phyloP scores from a whole-genome alignment of 768 basidiomycete species.

The Tricholoma saponaceum region DNA sequence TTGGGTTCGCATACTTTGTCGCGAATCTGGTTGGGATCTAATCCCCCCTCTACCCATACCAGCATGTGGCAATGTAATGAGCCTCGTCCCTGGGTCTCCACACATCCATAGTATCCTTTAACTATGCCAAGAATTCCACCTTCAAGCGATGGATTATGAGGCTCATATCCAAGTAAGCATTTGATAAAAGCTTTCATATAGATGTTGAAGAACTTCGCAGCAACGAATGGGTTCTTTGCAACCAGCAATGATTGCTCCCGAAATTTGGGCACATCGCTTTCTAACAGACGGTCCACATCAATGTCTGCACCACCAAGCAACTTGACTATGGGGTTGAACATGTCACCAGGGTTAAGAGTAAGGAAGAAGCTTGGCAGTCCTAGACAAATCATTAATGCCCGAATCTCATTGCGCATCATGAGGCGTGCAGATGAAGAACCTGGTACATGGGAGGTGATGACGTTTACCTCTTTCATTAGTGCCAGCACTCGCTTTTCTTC shows the following conservation, averaged over 20 bases:
- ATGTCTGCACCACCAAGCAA: constrained; percentile 32
- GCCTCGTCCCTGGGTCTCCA: constrained; percentile 32
- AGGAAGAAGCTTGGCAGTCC: constrained; percentile 39
- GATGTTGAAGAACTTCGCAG: constrained; percentile 28
- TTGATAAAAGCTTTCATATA: constrained; percentile 25
- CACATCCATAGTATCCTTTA: constrained; percentile 25
- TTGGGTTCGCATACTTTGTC: constrained; percentile 1
- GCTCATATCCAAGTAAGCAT: constrained; percentile 19
- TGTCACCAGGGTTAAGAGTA: constrained; percentile 41
- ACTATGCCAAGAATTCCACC: constrained; percentile 24
- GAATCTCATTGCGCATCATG: constrained; percentile 33
- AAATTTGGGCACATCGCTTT: constrained; percentile 21
- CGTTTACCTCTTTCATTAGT: constrained; percentile 18
- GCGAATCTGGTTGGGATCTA: constrained; percentile 27
- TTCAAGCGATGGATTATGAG: neutral
- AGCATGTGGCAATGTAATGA: constrained; percentile 35
- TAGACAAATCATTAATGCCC: constrained; percentile 25
- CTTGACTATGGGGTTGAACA: constrained; percentile 35
- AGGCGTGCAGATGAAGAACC: constrained; percentile 27
- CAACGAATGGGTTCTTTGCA: constrained; percentile 24
- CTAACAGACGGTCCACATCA: constrained; percentile 26
- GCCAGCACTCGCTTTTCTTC: constrained; percentile 25
- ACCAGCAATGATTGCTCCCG: constrained; percentile 11
- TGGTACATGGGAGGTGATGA: constrained; percentile 17
- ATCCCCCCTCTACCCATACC: constrained; percentile 26